phyloP scores from a whole-genome alignment of 495 filamentous ascomycete species.

The Evernia prunastri region DNA sequence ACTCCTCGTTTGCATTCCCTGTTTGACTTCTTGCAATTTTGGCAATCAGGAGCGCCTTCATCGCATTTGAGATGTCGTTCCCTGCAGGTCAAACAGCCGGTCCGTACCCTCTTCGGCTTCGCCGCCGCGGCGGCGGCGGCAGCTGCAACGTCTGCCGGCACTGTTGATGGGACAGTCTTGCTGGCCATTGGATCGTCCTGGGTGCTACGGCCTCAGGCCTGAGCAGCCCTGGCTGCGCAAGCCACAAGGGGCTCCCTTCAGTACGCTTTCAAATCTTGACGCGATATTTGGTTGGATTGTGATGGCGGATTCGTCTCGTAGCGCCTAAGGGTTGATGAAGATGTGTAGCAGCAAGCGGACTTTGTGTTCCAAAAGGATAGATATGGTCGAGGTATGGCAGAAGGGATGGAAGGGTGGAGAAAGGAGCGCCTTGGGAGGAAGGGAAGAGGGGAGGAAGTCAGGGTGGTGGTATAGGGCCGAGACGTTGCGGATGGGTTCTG shows the following conservation, averaged over 20 bases:
- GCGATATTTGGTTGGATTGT: background rate
- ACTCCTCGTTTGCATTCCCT: slow-evolving; percentile 80
- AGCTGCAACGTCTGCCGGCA: slow-evolving; percentile 21
- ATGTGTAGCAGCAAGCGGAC: background rate
- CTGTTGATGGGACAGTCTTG: slow-evolving; percentile 15
- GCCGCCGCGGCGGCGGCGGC: slow-evolving; percentile 31
- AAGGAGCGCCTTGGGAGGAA: background rate
- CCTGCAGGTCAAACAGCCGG: slow-evolving; percentile 72
- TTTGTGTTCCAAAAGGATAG: background rate
- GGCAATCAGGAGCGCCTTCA: slow-evolving; percentile 70
- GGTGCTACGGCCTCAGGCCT: slow-evolving; percentile 4
- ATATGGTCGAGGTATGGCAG: background rate
- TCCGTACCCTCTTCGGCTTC: slow-evolving; percentile 67
- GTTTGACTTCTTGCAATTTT: slow-evolving; percentile 85
- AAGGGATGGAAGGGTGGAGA: background rate
- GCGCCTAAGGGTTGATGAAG: background rate
- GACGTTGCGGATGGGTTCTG: background rate
- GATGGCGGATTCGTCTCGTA: background rate
- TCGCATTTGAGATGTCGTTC: slow-evolving; percentile 78
- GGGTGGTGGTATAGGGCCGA: background rate
- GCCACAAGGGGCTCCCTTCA: slow-evolving; percentile 2
- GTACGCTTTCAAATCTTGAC: background rate
- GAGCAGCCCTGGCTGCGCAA: slow-evolving; percentile 8
- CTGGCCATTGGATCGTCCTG: slow-evolving; percentile 22
- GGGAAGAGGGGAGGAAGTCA: background rate